phyloP scores from a whole-genome alignment of 352 stramenopile genomes.

The Globisporangium orthogonon region DNA sequence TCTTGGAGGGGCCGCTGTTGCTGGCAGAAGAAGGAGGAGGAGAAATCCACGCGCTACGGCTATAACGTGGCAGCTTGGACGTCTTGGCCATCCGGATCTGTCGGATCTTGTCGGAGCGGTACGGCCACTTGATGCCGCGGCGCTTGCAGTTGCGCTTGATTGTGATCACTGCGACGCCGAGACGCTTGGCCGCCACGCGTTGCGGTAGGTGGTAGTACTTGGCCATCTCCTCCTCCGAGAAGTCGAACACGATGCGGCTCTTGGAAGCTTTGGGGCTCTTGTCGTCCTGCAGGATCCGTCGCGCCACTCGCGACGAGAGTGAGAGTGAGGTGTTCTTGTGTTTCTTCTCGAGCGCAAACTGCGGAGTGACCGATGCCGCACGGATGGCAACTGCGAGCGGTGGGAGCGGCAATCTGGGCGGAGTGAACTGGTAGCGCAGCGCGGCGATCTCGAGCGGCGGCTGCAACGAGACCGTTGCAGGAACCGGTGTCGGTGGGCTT shows the following conservation, averaged over 20 bases:
- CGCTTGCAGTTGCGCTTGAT: conserved; percentile 58
- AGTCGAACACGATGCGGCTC: conserved; percentile 49
- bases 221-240: conserved; percentile 42
- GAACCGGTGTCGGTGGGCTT: neutral
- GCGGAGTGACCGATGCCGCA: neutral
- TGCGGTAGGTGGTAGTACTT: conserved; percentile 55
- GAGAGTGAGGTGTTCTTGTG: neutral
- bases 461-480: neutral
- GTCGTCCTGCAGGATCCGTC: conserved; percentile 16
- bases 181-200: conserved; percentile 38
- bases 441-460: neutral
- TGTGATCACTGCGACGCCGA: conserved; percentile 53
- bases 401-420: neutral
- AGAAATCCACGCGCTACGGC: conserved; percentile 3
- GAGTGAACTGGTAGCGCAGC: neutral
- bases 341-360: neutral
- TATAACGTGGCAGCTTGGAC: neutral
- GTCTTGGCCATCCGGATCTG: conserved; percentile 22
- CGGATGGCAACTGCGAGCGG: conserved; percentile 8
- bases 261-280: conserved; percentile 20
- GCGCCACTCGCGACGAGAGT: conserved; percentile 1
- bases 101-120: conserved; percentile 47
- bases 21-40: neutral
- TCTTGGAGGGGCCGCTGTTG: neutral
- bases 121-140: conserved; percentile 52